Evolutionary conservation across 768 basidiomycete genomes (phyloP).

Genomic region (Amanita rimosa): DNA sequence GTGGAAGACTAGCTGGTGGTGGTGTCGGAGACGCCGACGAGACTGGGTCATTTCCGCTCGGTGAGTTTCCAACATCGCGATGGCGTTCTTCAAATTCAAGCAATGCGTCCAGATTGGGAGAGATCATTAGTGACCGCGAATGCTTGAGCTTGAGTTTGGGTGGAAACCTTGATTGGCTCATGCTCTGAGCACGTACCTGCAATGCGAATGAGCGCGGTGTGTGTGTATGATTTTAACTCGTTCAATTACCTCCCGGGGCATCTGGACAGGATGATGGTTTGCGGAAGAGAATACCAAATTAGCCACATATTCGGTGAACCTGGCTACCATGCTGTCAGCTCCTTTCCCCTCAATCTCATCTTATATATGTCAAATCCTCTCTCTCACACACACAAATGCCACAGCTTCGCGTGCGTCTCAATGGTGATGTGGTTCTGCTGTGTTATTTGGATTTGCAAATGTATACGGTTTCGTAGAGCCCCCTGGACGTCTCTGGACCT

Average conservation of each 20-base stretch:
- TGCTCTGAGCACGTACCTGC: neutral
- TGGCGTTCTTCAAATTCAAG: constrained; percentile 44
- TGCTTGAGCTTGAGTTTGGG: neutral
- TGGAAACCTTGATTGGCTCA: neutral
- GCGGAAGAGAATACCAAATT: neutral
- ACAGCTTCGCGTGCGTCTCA: too few relatives aligned
- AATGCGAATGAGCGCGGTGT: neutral
- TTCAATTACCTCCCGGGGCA: neutral
- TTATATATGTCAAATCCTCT: too few relatives aligned
- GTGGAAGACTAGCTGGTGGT: constrained; percentile 45
- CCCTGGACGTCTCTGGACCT: too few relatives aligned
- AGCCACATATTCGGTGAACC: neutral
- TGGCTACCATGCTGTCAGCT: neutral
- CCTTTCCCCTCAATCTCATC: too few relatives aligned
- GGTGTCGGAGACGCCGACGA: neutral
- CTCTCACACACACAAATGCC: too few relatives aligned
- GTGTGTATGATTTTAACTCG: neutral
- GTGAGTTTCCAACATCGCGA: constrained; percentile 15
- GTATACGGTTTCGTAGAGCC: too few relatives aligned
- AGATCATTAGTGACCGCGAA: constrained; percentile 33
- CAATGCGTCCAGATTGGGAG: constrained; percentile 47
- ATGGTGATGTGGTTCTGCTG: too few relatives aligned
- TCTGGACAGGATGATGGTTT: neutral
- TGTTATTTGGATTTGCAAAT: too few relatives aligned
- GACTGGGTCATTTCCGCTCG: constrained; percentile 1